A percentile compares a stretch with the other conserved stretches of the same genome.
These are phyloP conservation scores for Capsicum pubescens DNA, from an alignment of 257 asterid species.

Conservation along the genomic window DNA sequence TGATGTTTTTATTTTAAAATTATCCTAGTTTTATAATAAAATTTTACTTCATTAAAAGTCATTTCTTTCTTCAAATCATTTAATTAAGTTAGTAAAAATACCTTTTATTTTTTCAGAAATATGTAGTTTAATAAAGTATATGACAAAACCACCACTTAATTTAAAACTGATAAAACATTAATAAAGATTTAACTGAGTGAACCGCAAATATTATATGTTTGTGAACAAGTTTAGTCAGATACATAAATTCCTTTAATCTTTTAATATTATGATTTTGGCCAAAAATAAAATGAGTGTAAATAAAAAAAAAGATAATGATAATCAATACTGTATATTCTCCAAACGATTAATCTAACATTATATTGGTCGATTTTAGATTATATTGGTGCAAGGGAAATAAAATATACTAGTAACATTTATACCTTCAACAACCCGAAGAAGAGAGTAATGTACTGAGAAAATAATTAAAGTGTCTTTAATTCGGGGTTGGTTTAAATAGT, in stretches of 20 bases:
- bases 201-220: neutral
- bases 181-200: no score
- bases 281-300: neutral
- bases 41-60: no score
- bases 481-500: neutral
- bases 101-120: no score
- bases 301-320: neutral
- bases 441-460: neutral
- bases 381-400: no score
- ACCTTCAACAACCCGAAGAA: neutral
- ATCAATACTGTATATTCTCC: neutral
- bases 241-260: neutral
- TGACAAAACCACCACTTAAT: no score
- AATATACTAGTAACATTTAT: neutral
- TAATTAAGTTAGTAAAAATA: no score
- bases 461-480: neutral
- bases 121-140: no score
- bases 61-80: no score
- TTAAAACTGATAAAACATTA: no score
- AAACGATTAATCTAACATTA: neutral
- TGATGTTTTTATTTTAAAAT: no score
- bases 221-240: neutral
- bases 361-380: neutral
- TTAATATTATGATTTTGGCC: neutral
- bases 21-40: no score